Base-by-base conservation (phyloP, 495 filamentous ascomycete species). In the Penicillium parvum region DNA sequence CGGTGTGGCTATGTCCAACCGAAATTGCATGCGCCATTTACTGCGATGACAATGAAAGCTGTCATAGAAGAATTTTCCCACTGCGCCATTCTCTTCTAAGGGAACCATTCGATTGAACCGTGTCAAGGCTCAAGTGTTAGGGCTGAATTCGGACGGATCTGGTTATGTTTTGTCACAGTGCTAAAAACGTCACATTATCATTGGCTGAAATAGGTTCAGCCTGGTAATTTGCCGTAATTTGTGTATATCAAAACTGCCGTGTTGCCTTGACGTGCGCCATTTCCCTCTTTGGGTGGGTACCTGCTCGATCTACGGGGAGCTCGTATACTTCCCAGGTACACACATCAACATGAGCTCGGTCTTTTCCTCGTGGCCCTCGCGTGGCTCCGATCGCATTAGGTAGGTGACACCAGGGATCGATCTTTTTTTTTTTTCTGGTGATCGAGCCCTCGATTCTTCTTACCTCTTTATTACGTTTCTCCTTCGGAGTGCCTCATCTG, bases 371-470 rank as follows among this genome's bases (percentile, higher is more conserved):
- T 43, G 46, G 39, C 7, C 5, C 10, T 53, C 50, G 50, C 45
- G 45, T 53, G 50, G 50, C 41, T 36, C 45, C 50, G 50, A 28
- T 44, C 38, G 34, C 34, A n/a, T n/a, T n/a, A n/a, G n/a, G n/a
- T n/a, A n/a, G n/a, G 18, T 43, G 39, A 32, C 39, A 39, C 22
- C 9, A 26, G 32, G 7, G 11, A 10, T 23, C 23, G 16, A 10
- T 20, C 27, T 38, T 29, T 39, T 12, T 28, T 27, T 23, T 41
- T 42, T 9, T 2, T 45, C 29, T 14, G 12, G 9, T 15, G 12
- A 39, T 39, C 23, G 17, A n/a, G 12, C 14, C 23, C 33, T 34
- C 23, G 21, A 26, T 33, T 42, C 43, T 19, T 30, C 10, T 38
- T 19, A 36, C 35, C 36, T 55, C 52, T 48, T 48, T 10, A 43